Evolutionary conservation across 257 asterid species (phyloP), one percentile per base, ranked within the genome.

Genomic region (Linaria vulgaris): DNA sequence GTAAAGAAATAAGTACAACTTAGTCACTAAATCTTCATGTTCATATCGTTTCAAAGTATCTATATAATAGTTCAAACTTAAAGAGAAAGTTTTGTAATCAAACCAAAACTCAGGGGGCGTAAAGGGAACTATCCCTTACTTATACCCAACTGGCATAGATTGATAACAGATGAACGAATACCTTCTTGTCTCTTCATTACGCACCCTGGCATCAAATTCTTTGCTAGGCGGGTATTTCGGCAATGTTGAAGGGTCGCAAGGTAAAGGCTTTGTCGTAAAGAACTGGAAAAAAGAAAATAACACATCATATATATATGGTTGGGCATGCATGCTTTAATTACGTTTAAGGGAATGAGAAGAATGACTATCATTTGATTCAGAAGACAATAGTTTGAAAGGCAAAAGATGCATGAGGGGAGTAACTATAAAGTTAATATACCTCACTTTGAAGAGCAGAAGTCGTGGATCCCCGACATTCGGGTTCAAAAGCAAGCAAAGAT

Each of bases 381-480:
- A 34, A 34, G 9, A 34, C 11, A 34, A 3, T 34, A 34, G 10
- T 34, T 34, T 34, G 41, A 34, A 34, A 7, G 11, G 10, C 41
- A 34, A 11, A 34, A 34, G 10, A 34, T 34, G 10, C 10, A 34
- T 34, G 41, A 3, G 41, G 41, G 41, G 41, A 34, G 41, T 34
- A 34, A 11, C 6, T 34, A 34, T 34, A 27, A 54, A 54, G 43
- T 68, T 59, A 15, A 27, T 39, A 51, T 61, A 92, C 97, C 99
- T 87, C 97, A 55, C 82, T 89, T 83, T 80, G 84, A 75, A 92
- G 81, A 69, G 96, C 96, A 48, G 87, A 76, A n/a, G 87, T 83
- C 30, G 99, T 90, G 20, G 97, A 82, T 69, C 95, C 96, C 39
- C 99, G 97, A 71, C 83, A 91, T 43, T 82, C 79, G 41, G 99